Evolutionary conservation across 2,329 filamentous ascomycete genomes (phyloP), one percentile per base, ranked within the genome.

Genomic region (Ceratocystis ficicola): DNA sequence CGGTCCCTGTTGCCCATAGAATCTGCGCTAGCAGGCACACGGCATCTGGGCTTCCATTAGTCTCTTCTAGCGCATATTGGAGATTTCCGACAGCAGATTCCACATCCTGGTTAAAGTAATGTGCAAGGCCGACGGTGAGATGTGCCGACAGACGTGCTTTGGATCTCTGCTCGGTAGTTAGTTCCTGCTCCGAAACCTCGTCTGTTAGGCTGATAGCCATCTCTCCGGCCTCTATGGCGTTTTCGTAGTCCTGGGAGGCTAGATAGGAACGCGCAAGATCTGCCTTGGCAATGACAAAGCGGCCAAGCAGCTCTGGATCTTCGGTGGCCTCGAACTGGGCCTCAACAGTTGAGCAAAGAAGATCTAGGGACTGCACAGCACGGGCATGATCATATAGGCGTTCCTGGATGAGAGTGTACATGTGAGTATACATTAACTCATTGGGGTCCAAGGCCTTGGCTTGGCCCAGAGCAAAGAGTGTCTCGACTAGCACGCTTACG

Each of bases 11-110:
- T 0, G 92, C 92, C 93, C 94, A 99, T 0, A 97, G 81, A 0
- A 97, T 89, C 75, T 97, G 90, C 0, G 92, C 89, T 12, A 97
- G 80, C 12, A 96, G 80, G 72, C 92, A 96, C 0, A 91, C 86
- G 0, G 93, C 87, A 72, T 96, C 91, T 0, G 92, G 88, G 68
- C 90, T 86, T 46, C 83, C 83, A 36, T 83, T 77, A 0, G 88
- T 90, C 73, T 95, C 91, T 66, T 86, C 80, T 6, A 97, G 79
- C 0, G 91, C 91, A 2, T 84, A 80, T 69, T 90, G 85, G 74
- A 99, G 95, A 76, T 88, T 91, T 10, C 82, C 79, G 30, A 96
- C 85, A 0, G 91, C 88, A 63, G 84, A 82, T 50, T 86, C 82
- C 69, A 87, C 82, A 28, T 86, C 78, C 28, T 83, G 77, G 41